A percentile compares a stretch with the other conserved stretches of the same genome.
Conservation (phyloP, 371 early-diverging fungal genomes). For the Quaeritorhiza haematococci region DNA sequence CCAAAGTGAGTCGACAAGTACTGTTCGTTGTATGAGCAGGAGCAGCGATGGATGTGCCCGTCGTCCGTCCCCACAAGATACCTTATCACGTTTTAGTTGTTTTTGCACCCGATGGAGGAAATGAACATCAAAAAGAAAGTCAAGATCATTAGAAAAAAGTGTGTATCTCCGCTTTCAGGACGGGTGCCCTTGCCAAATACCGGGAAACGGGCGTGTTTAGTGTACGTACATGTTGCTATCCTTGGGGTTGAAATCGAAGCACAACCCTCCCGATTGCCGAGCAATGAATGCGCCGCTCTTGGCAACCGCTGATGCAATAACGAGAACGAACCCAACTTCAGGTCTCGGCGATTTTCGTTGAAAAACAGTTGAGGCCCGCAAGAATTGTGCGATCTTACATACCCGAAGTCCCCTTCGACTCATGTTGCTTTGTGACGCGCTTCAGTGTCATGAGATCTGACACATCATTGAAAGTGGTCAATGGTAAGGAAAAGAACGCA, state of each 20-base stretch:
- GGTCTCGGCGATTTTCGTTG: too few species aligned
- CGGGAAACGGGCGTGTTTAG: too few species aligned
- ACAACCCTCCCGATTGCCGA: constrained; percentile 45
- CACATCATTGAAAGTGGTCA: not conserved
- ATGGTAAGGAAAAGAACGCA: too few species aligned
- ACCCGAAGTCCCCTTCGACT: not conserved
- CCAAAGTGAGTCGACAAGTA: constrained; percentile 42
- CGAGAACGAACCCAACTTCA: too few species aligned
- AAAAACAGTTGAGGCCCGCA: too few species aligned
- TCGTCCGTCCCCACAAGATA: constrained; percentile 55
- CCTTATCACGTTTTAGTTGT: constrained; percentile 9
- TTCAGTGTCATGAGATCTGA: constrained; percentile 50
- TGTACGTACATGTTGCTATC: constrained; percentile 39
- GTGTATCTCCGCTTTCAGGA: too few species aligned
- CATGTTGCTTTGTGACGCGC: constrained; percentile 36
- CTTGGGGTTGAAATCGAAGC: constrained; percentile 47
- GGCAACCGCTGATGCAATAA: too few species aligned
- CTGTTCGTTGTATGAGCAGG: constrained; percentile 50
- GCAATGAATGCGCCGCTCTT: constrained; percentile 40
- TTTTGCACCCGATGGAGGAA: not conserved
- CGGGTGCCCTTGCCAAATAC: too few species aligned
- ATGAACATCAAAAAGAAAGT: not conserved
- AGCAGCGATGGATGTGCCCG: constrained; percentile 48
- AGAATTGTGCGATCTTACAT: too few species aligned
- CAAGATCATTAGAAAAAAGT: not conserved